A percentile compares a stretch with the other conserved stretches of the same genome.
These are phyloP conservation scores for Phytophthora ohioensis DNA, from an alignment of 352 stramenopile genomes.

Conservation along the genomic window DNA sequence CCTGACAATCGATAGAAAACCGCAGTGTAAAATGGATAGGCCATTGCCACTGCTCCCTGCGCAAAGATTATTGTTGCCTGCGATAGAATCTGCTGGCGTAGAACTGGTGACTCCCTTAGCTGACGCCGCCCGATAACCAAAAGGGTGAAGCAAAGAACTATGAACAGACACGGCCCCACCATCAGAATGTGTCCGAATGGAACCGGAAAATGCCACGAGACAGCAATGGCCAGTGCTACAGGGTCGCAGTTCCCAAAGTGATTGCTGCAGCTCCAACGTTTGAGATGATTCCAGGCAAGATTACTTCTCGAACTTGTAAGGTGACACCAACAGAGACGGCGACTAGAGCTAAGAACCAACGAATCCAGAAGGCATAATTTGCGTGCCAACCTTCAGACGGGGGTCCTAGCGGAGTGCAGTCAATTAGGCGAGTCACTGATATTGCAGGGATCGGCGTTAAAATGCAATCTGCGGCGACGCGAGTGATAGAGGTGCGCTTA, in stretches of 20 bases:
- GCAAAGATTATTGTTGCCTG: slow-evolving; percentile 19
- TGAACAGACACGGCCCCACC: slow-evolving; percentile 8
- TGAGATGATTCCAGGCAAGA: slow-evolving; percentile 20
- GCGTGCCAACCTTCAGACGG: slow-evolving; percentile 16
- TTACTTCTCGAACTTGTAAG: slow-evolving; percentile 21
- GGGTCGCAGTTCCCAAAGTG: slow-evolving; percentile 8
- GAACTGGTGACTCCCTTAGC: slow-evolving; percentile 1
- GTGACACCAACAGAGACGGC: slow-evolving; percentile 12
- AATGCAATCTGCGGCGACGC: slow-evolving; percentile 7
- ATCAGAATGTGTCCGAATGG: slow-evolving; percentile 32
- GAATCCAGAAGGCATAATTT: slow-evolving; percentile 38
- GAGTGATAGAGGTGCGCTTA: slow-evolving; percentile 9
- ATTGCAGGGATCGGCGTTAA: slow-evolving; percentile 15
- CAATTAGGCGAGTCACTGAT: slow-evolving; percentile 10
- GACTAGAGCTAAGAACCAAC: slow-evolving; percentile 16
- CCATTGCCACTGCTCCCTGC: slow-evolving; percentile 23
- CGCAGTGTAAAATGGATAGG: slow-evolving; percentile 31
- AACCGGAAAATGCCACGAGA: slow-evolving; percentile 30
- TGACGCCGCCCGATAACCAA: slow-evolving; percentile 5
- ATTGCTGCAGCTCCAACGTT: slow-evolving; percentile 5
- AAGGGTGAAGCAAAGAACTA: slow-evolving; percentile 16
- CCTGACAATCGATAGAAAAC: slow-evolving; percentile 16
- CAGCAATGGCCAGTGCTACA: slow-evolving; percentile 10
- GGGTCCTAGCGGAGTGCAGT: slow-evolving; percentile 6
- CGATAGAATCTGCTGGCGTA: slow-evolving; percentile 17